Percentiles rank a stretch among this genome's conserved stretches.
phyloP scores from a whole-genome alignment of 805 yeast species.

The Monosporozyma solicola region DNA sequence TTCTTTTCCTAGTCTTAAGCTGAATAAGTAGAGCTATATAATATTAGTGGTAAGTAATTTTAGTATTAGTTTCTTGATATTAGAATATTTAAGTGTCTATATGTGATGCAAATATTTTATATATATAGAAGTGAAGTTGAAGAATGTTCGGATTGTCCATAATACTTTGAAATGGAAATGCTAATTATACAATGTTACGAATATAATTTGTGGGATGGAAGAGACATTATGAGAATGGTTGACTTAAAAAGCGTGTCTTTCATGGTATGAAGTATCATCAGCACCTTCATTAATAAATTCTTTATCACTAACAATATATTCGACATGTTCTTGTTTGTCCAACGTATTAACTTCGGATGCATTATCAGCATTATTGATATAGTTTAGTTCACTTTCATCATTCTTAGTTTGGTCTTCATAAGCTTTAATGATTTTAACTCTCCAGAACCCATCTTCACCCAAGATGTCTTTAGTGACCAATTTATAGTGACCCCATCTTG shows the following conservation, averaged over 20 bases:
- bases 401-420: slow-evolving; percentile 7
- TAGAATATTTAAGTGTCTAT: not conserved
- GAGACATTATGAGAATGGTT: not conserved
- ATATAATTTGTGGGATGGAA: not conserved
- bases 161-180: not conserved
- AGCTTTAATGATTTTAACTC: slow-evolving; percentile 39
- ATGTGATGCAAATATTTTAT: not conserved
- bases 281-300: not conserved
- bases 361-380: slow-evolving; percentile 1
- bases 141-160: not conserved
- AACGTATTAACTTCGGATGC: slow-evolving; percentile 3
- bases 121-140: not conserved
- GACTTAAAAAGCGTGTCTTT: not conserved
- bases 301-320: slow-evolving; percentile 5
- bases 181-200: not conserved
- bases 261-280: not conserved
- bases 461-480: slow-evolving; percentile 45
- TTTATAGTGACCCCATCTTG: slow-evolving; percentile 44
- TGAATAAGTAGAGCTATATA: too few relatives aligned
- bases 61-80: not conserved
- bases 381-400: slow-evolving; percentile 4
- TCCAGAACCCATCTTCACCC: slow-evolving; percentile 68
- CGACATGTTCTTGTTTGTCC: slow-evolving; percentile 5
- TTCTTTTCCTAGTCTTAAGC: too few relatives aligned
- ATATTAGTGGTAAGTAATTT: not conserved